Percentiles rank a stretch among this genome's conserved stretches.
Evolutionary conservation across 139 green algal species (phyloP).

Genomic region (Limnomonas spitsbergensis): DNA sequence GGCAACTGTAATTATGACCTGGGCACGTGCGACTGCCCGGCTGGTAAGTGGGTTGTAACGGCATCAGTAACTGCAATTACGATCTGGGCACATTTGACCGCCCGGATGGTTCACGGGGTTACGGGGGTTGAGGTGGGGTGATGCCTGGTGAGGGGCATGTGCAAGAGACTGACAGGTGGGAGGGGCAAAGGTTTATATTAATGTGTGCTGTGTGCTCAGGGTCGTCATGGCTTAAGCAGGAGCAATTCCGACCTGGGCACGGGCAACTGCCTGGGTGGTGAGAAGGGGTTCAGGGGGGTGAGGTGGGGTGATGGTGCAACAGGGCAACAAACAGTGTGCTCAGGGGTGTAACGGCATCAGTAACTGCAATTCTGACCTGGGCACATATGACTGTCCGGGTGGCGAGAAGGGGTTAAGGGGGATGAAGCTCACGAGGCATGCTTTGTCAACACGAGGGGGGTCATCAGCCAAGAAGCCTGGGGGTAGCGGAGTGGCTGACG

Average conservation of each 20-base stretch:
- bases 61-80: conserved; percentile 1
- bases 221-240: not conserved
- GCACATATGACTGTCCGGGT: not conserved
- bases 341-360: conserved; percentile 31
- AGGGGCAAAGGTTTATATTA: not conserved
- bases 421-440: too few relatives aligned
- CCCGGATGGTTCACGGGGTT: not conserved
- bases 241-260: too few relatives aligned
- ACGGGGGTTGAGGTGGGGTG: not conserved
- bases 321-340: not conserved
- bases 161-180: not conserved
- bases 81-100: not conserved
- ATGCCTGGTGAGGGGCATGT: not conserved
- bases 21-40: conserved; percentile 50
- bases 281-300: too few relatives aligned
- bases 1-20: conserved; percentile 55
- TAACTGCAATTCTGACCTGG: too few relatives aligned
- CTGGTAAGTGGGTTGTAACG: not conserved
- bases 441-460: too few relatives aligned
- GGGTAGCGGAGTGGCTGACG: too few relatives aligned
- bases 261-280: not conserved
- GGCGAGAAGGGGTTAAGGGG: too few relatives aligned
- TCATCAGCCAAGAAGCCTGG: too few relatives aligned
- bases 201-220: not conserved
- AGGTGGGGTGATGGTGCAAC: not conserved